Evolutionary conservation across 2,329 filamentous ascomycete species (phyloP).

Genomic region (Claviceps humidiphila): DNA sequence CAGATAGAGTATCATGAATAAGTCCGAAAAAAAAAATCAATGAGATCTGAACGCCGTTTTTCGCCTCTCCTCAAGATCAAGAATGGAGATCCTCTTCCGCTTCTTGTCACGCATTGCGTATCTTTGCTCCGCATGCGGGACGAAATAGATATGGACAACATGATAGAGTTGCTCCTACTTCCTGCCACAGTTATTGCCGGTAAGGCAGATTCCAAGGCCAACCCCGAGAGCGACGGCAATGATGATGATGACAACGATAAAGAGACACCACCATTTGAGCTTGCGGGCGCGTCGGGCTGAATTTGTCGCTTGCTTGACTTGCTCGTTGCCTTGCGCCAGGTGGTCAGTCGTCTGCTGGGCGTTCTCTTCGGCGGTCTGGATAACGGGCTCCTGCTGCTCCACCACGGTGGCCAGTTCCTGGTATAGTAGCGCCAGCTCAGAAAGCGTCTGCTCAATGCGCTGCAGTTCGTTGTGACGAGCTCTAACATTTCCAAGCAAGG

Average conservation of each 20-base stretch:
- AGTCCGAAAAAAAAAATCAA: too few species aligned
- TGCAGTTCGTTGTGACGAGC: conserved; percentile 75
- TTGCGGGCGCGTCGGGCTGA: conserved; percentile 54
- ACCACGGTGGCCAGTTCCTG: conserved; percentile 62
- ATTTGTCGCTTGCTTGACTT: conserved; percentile 55
- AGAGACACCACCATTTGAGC: conserved; percentile 71
- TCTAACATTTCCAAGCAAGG: conserved; percentile 64
- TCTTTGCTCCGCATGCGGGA: neutral
- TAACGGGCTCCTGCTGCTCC: conserved; percentile 54
- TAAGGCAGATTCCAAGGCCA: conserved; percentile 35
- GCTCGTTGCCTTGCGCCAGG: conserved; percentile 53
- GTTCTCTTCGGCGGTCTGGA: conserved; percentile 50
- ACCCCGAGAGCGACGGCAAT: conserved; percentile 41
- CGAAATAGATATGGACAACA: neutral
- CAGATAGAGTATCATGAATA: neutral
- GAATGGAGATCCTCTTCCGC: neutral
- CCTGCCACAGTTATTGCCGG: conserved; percentile 10
- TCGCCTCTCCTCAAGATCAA: neutral
- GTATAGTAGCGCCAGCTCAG: conserved; percentile 58
- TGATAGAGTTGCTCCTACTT: neutral
- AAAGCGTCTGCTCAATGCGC: conserved; percentile 63
- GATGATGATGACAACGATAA: conserved; percentile 45
- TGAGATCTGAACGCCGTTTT: neutral
- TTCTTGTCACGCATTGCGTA: neutral
- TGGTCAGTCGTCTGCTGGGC: conserved; percentile 53